These are phyloP conservation scores for Scleromitrula shiraiana DNA, from an alignment of 2,329 filamentous ascomycete species.

Conservation along the genomic window DNA sequence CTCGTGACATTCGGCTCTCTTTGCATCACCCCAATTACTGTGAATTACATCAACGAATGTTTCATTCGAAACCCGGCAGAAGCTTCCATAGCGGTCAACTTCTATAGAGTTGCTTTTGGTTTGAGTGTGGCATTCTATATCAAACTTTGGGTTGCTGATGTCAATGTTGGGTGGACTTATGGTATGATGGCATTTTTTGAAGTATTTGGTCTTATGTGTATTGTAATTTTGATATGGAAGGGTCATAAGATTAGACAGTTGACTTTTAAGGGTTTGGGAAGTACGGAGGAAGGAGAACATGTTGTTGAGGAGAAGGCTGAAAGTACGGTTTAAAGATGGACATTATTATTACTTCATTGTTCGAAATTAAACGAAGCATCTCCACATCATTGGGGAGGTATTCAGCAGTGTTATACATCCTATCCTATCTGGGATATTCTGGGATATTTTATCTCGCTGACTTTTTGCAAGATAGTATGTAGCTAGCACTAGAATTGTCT, in stretches of 20 bases:
- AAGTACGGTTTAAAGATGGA: too few species aligned
- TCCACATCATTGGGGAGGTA: too few species aligned
- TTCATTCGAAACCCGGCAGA: background rate
- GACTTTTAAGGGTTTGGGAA: background rate
- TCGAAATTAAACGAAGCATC: too few species aligned
- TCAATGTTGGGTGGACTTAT: background rate
- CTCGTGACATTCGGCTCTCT: constrained; percentile 1
- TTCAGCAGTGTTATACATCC: too few species aligned
- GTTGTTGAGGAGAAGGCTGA: constrained; percentile 12
- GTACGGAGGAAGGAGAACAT: constrained; percentile 26
- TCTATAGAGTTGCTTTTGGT: background rate
- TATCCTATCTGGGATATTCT: too few species aligned
- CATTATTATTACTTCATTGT: too few species aligned
- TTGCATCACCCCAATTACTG: background rate
- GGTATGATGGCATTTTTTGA: constrained; percentile 1
- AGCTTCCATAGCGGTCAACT: background rate
- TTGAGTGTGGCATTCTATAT: background rate
- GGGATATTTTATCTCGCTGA: too few species aligned
- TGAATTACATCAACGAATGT: constrained; percentile 3
- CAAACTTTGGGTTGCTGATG: background rate
- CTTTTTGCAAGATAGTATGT: too few species aligned
- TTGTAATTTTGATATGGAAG: background rate
- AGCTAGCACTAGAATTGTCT: too few species aligned
- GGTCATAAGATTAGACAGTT: background rate
- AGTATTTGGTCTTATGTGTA: background rate